Base-by-base conservation (phyloP, 1,284 basidiomycete species). In the Cryptococcus floricola region DNA sequence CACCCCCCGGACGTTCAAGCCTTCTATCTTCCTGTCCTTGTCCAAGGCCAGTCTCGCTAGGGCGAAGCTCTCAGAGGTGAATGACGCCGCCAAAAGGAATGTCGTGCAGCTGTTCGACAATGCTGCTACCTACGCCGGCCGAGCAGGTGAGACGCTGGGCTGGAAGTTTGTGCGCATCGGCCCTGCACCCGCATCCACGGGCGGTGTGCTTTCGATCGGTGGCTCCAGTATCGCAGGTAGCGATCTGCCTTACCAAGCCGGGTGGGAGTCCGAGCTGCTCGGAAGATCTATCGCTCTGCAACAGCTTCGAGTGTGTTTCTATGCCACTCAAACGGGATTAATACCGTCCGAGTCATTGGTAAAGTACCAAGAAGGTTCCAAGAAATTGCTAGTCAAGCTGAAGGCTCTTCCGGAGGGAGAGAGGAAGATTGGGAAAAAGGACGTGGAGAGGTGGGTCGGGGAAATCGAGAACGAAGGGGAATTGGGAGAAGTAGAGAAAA, bases 191-290 rank as follows among this genome's bases (percentile, higher is more conserved):
- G 28, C 38, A 25, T 37, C 34, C 9, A 23, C 25, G n/a, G n/a
- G 50, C 12, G 53, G 53, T 5, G 34, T 41, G 16, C 42, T 31
- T 18, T 54, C 16, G 41, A 59, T 56, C 52, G 54, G 57, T 37
- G 57, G 57, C 41, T 39, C 46, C 13, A 23, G 13, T 12, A 19
- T 37, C 41, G 52, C 44, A n/a, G 47, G 49, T 4, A 38, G 27
- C 13, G 57, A 53, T 16, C 47, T 67, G 13, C 70, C 71, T 3
- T 60, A 61, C 46, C 65, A 62, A 23, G 52, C 61, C 8, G 74
- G 74, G 4, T 76, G 74, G 72, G 74, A 76, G 54, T 60, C 59
- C 34, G 74, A 76, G 61, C 50, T 66, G 31, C 63, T 76, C 14
- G 63, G 59, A 14, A 63, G 67, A 34, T 58, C 59, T 31, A 59